These are phyloP conservation scores for Lophiostoma macrostomum DNA, from an alignment of 495 filamentous ascomycete species.

Conservation along the genomic window DNA sequence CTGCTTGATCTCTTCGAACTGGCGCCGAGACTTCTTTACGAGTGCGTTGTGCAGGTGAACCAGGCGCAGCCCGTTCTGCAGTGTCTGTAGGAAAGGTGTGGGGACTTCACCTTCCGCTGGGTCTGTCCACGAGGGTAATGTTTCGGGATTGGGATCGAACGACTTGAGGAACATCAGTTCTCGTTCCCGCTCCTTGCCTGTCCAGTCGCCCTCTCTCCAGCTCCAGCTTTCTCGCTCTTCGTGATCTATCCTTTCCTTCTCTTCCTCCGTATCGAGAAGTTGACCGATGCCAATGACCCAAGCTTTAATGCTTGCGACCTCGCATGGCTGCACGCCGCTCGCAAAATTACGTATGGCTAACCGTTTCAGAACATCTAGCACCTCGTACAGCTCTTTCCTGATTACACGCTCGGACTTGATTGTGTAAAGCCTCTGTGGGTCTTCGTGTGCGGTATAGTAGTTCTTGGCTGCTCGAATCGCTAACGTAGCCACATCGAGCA, in stretches of 20 bases:
- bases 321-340: slow-evolving; percentile 73
- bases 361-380: slow-evolving; percentile 84
- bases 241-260: slow-evolving; percentile 68
- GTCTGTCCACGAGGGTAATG: slow-evolving; percentile 66
- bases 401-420: slow-evolving; percentile 83
- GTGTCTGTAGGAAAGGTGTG: slow-evolving; percentile 67
- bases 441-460: slow-evolving; percentile 86
- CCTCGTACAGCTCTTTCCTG: slow-evolving; percentile 73
- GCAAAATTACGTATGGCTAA: slow-evolving; percentile 86
- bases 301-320: slow-evolving; percentile 63
- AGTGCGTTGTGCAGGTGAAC: slow-evolving; percentile 86
- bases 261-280: slow-evolving; percentile 71
- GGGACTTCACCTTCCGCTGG: slow-evolving; percentile 60
- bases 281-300: slow-evolving; percentile 77
- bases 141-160: slow-evolving; percentile 62
- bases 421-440: slow-evolving; percentile 74
- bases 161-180: slow-evolving; percentile 65
- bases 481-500: slow-evolving; percentile 87
- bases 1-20: slow-evolving; percentile 84
- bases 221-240: slow-evolving; percentile 69
- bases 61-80: slow-evolving; percentile 76
- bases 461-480: slow-evolving; percentile 92
- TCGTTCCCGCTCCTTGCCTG: slow-evolving; percentile 68
- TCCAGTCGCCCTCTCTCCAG: slow-evolving; percentile 82
- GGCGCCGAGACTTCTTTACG: slow-evolving; percentile 75